Evolutionary conservation across 805 yeast genomes (phyloP), one percentile per base, ranked within the genome.

Genomic region (Myxozyma melibiosi): DNA sequence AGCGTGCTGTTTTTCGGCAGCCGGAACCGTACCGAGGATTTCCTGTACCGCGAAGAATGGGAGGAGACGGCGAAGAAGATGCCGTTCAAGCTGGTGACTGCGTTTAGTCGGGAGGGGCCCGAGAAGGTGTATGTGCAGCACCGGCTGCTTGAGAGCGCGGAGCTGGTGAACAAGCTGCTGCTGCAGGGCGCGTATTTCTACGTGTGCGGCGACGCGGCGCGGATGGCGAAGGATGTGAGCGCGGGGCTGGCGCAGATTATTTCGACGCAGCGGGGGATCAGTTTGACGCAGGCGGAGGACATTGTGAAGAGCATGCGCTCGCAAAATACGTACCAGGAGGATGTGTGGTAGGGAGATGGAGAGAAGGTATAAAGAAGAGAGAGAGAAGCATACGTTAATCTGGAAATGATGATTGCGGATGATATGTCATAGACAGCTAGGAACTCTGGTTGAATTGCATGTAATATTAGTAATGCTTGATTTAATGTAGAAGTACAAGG

Each of bases 141-240:
- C 70, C 82, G 80, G 63, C 70, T 94, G 65, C 65, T 60, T 70
- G 81, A 70, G 68, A 78, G 67, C 68, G 79, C 64, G 75, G 80
- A 63, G 67, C 71, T 48, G 70, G 70, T 84, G 37, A 82, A 84
- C 66, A 75, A 82, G 46, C 73, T 85, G 46, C 70, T 86, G 51
- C 71, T 74, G 46, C 61, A 73, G 42, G 97, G 96, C 56, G 98
- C 96, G 0, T 87, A 84, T 71, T 80, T 92, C 65, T 92, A 94
- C 71, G 96, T 92, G 37, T 92, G 99, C 79, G 99, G 98, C 70
- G 98, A 94, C 75, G 98, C 99, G 25, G 82, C 87, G 28, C 83
- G 81, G 64, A 94, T 92, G 99, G 97, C 98, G 3, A 86, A 92
- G 74, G 96, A 90, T 69, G 98, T 92, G 8, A 90, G 88, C 35